These are phyloP conservation scores for Aspergillus neoniger DNA, from an alignment of 2,329 filamentous ascomycete genomes.

Conservation along the genomic window DNA sequence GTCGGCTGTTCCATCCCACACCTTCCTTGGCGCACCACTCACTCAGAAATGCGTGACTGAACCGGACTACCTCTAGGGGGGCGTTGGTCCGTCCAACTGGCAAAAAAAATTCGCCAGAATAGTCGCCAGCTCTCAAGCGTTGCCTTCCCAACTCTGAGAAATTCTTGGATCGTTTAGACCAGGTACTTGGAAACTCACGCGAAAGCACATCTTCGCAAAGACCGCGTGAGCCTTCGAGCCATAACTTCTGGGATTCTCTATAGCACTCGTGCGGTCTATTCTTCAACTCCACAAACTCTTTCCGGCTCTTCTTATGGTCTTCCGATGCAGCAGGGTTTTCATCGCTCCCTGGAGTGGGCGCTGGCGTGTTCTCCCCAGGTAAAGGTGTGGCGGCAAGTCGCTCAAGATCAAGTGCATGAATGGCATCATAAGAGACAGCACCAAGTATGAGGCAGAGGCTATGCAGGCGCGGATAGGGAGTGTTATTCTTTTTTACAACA, in stretches of 20 bases:
- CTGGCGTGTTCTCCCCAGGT: constrained; percentile 41
- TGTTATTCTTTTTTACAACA: constrained; percentile 44
- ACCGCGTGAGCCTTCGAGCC: constrained; percentile 45
- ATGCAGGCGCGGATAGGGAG: constrained; percentile 43
- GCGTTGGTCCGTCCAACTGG: constrained; percentile 47
- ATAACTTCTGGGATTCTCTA: constrained; percentile 45
- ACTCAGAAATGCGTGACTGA: constrained; percentile 46
- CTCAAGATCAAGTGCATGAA: constrained; percentile 49
- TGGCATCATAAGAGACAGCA: constrained; percentile 49
- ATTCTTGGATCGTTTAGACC: constrained; percentile 44
- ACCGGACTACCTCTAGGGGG: constrained; percentile 49
- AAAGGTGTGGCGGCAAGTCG: constrained; percentile 45
- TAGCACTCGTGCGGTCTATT: constrained; percentile 44
- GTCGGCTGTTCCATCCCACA: constrained; percentile 46
- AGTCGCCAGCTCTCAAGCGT: constrained; percentile 36
- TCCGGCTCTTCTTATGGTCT: constrained; percentile 40
- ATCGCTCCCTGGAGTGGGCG: constrained; percentile 49
- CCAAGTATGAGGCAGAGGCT: constrained; percentile 50
- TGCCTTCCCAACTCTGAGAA: constrained; percentile 40
- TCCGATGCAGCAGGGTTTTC: constrained; percentile 39
- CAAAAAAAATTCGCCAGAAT: constrained; percentile 43
- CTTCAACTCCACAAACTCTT: constrained; percentile 44
- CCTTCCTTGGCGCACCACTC: constrained; percentile 51
- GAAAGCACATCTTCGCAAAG: constrained; percentile 45
- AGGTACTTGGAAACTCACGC: constrained; percentile 47